A percentile compares a stretch with the other conserved stretches of the same genome.
Evolutionary conservation across 805 yeast genomes (phyloP).

Genomic region (Pichia insulana): DNA sequence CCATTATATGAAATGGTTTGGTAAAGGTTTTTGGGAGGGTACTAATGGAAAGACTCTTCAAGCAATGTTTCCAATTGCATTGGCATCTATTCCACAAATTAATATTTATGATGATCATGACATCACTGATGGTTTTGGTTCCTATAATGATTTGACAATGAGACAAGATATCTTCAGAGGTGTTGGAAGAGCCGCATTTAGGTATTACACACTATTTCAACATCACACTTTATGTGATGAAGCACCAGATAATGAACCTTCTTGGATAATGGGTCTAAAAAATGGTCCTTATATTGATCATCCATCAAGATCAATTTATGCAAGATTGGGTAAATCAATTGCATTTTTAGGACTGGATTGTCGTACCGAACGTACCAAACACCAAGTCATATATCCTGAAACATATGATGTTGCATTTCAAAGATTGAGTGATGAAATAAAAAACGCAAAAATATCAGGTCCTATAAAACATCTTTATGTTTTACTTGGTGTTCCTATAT

Average conservation of each 20-base stretch:
- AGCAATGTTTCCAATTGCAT: slow-evolving; percentile 58
- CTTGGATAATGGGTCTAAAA: slow-evolving; percentile 54
- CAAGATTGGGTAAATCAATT: slow-evolving; percentile 66
- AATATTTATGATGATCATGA: slow-evolving; percentile 94
- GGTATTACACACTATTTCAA: slow-evolving; percentile 85
- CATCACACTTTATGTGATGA: slow-evolving; percentile 58
- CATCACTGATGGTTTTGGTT: slow-evolving; percentile 93
- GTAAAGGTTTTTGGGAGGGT: slow-evolving; percentile 80
- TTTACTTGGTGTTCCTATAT: slow-evolving; percentile 89
- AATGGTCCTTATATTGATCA: slow-evolving; percentile 66
- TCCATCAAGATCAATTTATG: slow-evolving; percentile 57
- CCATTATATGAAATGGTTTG: slow-evolving; percentile 83
- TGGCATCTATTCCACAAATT: slow-evolving; percentile 76
- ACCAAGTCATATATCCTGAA: slow-evolving; percentile 42
- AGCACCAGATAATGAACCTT: slow-evolving; percentile 32
- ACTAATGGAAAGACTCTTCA: slow-evolving; percentile 57
- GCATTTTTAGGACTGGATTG: slow-evolving; percentile 81
- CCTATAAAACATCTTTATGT: slow-evolving; percentile 69
- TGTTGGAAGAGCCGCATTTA: slow-evolving; percentile 73
- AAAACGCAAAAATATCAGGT: slow-evolving; percentile 25
- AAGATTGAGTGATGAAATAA: slow-evolving; percentile 50
- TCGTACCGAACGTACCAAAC: slow-evolving; percentile 75
- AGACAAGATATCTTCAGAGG: slow-evolving; percentile 53
- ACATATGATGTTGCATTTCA: slow-evolving; percentile 57
- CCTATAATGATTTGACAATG: slow-evolving; percentile 75